Percentiles rank a stretch among this genome's conserved stretches.
phyloP scores from a whole-genome alignment of 805 yeast species.

The Ogataea kodamae region DNA sequence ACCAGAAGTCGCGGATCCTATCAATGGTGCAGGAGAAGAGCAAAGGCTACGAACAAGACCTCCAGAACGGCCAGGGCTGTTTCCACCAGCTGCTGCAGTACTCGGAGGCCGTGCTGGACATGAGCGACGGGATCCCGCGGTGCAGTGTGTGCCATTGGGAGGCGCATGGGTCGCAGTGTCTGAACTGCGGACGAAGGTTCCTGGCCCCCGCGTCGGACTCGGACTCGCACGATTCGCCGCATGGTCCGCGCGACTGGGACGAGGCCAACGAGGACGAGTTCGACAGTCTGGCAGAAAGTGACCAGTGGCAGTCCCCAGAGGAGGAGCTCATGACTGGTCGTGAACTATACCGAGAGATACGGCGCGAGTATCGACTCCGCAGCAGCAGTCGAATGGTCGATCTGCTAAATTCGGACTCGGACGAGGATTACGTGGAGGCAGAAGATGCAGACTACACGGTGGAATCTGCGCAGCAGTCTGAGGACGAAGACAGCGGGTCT shows the following conservation, averaged over 20 bases:
- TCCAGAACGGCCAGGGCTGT: constrained; percentile 29
- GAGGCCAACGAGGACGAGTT: constrained; percentile 1
- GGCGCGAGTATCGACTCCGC: no score
- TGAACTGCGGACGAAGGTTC: constrained; percentile 62
- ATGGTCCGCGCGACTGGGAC: no score
- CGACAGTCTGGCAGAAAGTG: no score
- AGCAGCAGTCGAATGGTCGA: constrained; percentile 1
- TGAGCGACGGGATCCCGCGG: constrained; percentile 68
- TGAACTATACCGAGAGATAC: no score
- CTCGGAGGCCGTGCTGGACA: constrained; percentile 53
- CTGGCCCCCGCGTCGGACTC: no score
- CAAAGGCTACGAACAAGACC: constrained; percentile 40
- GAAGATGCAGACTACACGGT: constrained; percentile 1
- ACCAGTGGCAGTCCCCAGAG: no score
- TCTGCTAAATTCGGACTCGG: constrained; percentile 1
- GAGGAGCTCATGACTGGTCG: no score
- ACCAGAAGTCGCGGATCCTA: constrained; percentile 17
- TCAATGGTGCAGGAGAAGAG: constrained; percentile 30
- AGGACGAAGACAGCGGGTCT: no score
- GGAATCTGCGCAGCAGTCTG: no score
- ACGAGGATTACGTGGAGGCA: not conserved
- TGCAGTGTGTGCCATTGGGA: constrained; percentile 83
- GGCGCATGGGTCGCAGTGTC: constrained; percentile 61
- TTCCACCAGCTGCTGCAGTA: constrained; percentile 49
- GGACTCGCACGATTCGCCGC: no score